Conservation (phyloP, 345 rosid genomes). For the Ceriops zippeliana region DNA sequence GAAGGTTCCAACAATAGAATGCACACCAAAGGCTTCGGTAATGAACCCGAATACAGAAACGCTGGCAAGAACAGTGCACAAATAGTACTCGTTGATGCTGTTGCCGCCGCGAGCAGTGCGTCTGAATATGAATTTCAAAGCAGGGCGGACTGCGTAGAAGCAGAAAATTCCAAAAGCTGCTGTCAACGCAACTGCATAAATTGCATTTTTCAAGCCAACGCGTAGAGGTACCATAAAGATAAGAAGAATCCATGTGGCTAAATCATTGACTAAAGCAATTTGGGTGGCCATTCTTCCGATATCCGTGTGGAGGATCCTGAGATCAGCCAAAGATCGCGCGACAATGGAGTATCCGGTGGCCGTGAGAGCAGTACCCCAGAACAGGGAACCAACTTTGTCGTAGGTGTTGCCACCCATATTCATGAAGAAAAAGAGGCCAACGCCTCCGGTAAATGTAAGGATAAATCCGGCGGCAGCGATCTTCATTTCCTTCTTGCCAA, state of each 20-base stretch:
- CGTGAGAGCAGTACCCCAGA: conserved; percentile 14
- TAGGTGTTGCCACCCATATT: neutral
- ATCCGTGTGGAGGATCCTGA: conserved; percentile 31
- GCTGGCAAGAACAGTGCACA: conserved; percentile 12
- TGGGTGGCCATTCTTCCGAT: conserved; percentile 24
- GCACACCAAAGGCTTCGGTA: conserved; percentile 37
- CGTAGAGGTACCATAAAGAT: conserved; percentile 6
- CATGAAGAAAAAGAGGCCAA: conserved; percentile 27
- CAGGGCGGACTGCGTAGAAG: conserved; percentile 21
- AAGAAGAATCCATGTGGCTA: conserved; percentile 26
- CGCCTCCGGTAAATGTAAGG: conserved; percentile 35
- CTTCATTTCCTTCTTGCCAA: conserved; percentile 22
- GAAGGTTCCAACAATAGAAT: conserved; percentile 45
- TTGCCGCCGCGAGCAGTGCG: neutral
- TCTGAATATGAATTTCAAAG: conserved; percentile 14
- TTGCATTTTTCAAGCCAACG: neutral
- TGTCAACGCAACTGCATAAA: neutral
- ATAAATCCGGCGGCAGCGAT: conserved; percentile 39
- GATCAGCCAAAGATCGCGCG: conserved; percentile 18
- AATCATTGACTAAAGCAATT: conserved; percentile 14
- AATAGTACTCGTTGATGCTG: conserved; percentile 8
- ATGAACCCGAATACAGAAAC: conserved; percentile 32
- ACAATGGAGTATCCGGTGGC: conserved; percentile 29
- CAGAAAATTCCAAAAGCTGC: conserved; percentile 13
- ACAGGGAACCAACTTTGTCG: conserved; percentile 6